A percentile compares a stretch with the other conserved stretches of the same genome.
Evolutionary conservation across 495 filamentous ascomycete genomes (phyloP).

Genomic region (Glonium stellatum): DNA sequence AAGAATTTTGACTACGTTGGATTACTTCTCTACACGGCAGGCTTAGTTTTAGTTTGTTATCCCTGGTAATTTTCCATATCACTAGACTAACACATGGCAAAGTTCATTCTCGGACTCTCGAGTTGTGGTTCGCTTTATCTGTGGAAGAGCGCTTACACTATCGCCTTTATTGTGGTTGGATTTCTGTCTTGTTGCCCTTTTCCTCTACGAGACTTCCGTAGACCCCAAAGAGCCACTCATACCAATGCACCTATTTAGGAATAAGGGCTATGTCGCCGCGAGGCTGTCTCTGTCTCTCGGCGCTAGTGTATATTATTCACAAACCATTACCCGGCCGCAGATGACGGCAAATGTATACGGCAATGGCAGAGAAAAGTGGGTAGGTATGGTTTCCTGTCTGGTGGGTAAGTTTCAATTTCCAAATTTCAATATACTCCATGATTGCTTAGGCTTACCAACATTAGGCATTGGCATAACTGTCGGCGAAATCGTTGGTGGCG

Average conservation of each 20-base stretch:
- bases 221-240: constrained; percentile 17
- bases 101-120: constrained; percentile 36
- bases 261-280: constrained; percentile 7
- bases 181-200: constrained; percentile 35
- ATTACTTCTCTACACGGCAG: constrained; percentile 24
- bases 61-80: too few species aligned
- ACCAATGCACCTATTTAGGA: constrained; percentile 24
- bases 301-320: constrained; percentile 18
- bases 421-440: too few species aligned
- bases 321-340: constrained; percentile 20
- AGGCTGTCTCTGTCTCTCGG: constrained; percentile 9
- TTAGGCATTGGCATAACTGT: too few species aligned
- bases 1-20: constrained; percentile 33
- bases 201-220: constrained; percentile 31
- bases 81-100: too few species aligned
- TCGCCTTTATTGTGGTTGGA: constrained; percentile 39
- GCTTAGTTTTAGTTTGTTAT: constrained; percentile 25
- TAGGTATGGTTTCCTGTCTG: background rate
- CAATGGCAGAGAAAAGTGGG: constrained; percentile 1
- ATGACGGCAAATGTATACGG: constrained; percentile 7
- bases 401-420: too few species aligned
- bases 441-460: too few species aligned
- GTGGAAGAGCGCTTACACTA: constrained; percentile 36
- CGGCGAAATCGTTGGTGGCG: too few species aligned
- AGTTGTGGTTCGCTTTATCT: constrained; percentile 40